phyloP scores from a whole-genome alignment of 2,329 filamentous ascomycete species.

The Aspergillus pseudotamarii region DNA sequence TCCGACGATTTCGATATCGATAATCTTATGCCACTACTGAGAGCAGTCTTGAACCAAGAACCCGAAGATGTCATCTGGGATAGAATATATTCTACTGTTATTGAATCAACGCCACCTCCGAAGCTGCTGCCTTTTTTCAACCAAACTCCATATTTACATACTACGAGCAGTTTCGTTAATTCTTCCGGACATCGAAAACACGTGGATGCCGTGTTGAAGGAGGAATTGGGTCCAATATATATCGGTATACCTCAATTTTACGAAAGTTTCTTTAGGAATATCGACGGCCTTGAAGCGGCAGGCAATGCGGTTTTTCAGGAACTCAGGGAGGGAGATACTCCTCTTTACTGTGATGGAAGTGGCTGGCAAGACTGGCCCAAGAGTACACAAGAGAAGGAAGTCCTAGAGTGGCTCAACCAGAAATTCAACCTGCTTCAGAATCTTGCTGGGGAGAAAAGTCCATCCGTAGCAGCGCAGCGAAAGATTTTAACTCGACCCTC shows the following conservation, averaged over 20 bases:
- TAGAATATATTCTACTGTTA: conserved; percentile 18
- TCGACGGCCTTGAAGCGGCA: conserved; percentile 25
- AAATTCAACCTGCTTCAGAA: conserved; percentile 16
- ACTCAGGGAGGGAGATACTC: conserved; percentile 23
- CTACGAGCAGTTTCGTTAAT: conserved; percentile 47
- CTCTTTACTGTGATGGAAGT: conserved; percentile 22
- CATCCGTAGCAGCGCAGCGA: conserved; percentile 4
- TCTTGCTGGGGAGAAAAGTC: background rate
- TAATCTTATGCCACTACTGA: conserved; percentile 23
- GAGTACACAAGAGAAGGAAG: conserved; percentile 27
- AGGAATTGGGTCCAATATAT: conserved; percentile 16
- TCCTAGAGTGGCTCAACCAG: conserved; percentile 30
- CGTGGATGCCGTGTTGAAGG: no score
- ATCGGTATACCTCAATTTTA: conserved; percentile 29
- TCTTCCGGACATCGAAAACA: conserved; percentile 21
- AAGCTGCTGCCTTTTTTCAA: conserved; percentile 21
- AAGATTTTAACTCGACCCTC: conserved; percentile 24
- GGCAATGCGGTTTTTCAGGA: conserved; percentile 21
- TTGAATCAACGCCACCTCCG: conserved; percentile 25
- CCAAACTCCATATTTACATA: conserved; percentile 27
- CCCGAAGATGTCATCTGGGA: conserved; percentile 24
- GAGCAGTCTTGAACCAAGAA: conserved; percentile 14
- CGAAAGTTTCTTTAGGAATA: conserved; percentile 28
- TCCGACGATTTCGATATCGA: conserved; percentile 17
- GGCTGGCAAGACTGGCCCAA: conserved; percentile 35